phyloP scores from a whole-genome alignment of 345 rosid genomes.

The Durio zibethinus region DNA sequence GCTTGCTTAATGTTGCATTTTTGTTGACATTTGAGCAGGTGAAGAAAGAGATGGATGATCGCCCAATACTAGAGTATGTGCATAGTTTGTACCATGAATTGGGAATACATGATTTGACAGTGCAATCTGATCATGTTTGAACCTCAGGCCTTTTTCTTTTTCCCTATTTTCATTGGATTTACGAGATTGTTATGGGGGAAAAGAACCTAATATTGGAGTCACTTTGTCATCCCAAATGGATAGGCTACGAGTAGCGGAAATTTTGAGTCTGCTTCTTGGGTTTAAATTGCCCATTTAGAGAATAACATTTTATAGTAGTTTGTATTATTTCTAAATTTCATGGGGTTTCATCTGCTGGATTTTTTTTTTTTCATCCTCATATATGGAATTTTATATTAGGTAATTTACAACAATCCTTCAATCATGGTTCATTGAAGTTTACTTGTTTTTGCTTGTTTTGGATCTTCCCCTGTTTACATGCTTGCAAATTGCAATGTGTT shows the following conservation, averaged over 20 bases:
- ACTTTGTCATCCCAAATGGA: neutral
- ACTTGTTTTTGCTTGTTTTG: no score
- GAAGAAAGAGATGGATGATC: slow-evolving; percentile 63
- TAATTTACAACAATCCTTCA: no score
- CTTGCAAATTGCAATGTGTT: no score
- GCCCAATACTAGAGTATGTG: slow-evolving; percentile 45
- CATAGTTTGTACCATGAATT: slow-evolving; percentile 76
- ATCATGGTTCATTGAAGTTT: no score
- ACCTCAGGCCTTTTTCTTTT: neutral
- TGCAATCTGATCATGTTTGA: slow-evolving; percentile 56
- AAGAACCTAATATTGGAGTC: slow-evolving; percentile 12
- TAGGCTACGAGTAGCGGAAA: neutral
- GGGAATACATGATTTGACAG: slow-evolving; percentile 81
- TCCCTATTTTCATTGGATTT: neutral
- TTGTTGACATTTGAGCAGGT: slow-evolving; percentile 37
- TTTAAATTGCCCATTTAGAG: slow-evolving; percentile 7
- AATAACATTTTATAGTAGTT: neutral
- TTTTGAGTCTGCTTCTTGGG: slow-evolving; percentile 1
- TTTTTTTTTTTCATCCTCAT: neutral
- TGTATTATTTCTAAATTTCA: neutral
- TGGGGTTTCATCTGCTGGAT: neutral
- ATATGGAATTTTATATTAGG: neutral
- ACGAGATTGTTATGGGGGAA: neutral
- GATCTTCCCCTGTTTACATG: no score
- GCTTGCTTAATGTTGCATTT: slow-evolving; percentile 2